phyloP scores from a whole-genome alignment of 768 basidiomycete genomes.

The Phlebiopsis gigantea region DNA sequence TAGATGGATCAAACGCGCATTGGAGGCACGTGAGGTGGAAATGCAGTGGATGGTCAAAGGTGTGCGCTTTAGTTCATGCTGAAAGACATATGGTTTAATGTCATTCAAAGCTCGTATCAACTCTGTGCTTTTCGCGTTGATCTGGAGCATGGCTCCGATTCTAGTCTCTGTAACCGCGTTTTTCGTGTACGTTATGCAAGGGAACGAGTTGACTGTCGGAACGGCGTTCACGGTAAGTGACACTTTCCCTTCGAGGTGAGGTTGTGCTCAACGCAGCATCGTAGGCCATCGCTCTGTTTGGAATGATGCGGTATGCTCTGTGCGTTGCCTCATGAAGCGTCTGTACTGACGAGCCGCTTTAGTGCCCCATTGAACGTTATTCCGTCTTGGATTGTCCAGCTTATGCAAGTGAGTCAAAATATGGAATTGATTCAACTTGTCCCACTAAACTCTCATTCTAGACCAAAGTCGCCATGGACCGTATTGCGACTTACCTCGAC shows the following conservation, averaged over 20 bases:
- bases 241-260: slow-evolving; percentile 7
- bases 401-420: slow-evolving; percentile 44
- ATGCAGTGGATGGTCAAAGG: slow-evolving; percentile 75
- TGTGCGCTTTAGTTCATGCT: slow-evolving; percentile 21
- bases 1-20: slow-evolving; percentile 62
- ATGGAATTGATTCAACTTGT: background rate
- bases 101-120: slow-evolving; percentile 58
- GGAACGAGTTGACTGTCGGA: slow-evolving; percentile 70
- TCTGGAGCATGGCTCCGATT: slow-evolving; percentile 77
- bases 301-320: slow-evolving; percentile 65
- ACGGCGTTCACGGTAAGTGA: slow-evolving; percentile 74
- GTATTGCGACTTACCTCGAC: slow-evolving; percentile 53
- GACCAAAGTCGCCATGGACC: slow-evolving; percentile 51
- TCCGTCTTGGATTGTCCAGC: slow-evolving; percentile 72
- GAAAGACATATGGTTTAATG: background rate
- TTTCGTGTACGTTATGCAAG: slow-evolving; percentile 63
- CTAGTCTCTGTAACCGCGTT: slow-evolving; percentile 79
- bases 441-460: slow-evolving; percentile 16
- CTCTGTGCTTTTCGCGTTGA: slow-evolving; percentile 58
- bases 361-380: slow-evolving; percentile 74
- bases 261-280: background rate
- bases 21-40: slow-evolving; percentile 64
- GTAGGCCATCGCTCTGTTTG: slow-evolving; percentile 77
- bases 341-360: background rate
- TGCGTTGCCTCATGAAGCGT: background rate